These are phyloP conservation scores for Alternaria sp. DNA, from an alignment of 2,329 filamentous ascomycete genomes.

Conservation along the genomic window DNA sequence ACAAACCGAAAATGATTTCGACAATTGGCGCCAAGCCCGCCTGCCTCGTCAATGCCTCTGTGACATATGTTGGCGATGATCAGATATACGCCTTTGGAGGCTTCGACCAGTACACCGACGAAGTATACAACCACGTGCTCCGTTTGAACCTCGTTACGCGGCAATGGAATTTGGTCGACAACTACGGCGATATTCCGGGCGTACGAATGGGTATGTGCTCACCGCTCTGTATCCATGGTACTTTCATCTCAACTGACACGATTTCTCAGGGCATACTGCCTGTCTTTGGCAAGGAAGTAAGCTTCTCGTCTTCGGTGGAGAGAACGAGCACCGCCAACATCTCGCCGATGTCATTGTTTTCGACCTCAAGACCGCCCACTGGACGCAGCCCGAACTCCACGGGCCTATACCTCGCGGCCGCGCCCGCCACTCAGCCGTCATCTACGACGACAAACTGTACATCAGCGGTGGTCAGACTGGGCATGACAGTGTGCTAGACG, in stretches of 20 bases:
- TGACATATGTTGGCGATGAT: constrained; percentile 98
- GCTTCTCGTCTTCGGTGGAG: constrained; percentile 94
- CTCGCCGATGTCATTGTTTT: constrained; percentile 96
- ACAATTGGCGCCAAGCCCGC: constrained; percentile 74
- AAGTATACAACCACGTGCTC: constrained; percentile 98
- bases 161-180: constrained; percentile 95
- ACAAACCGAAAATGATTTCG: constrained; percentile 80
- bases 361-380: constrained; percentile 91
- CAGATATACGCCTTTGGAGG: constrained; percentile 98
- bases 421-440: constrained; percentile 89
- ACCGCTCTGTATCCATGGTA: background rate
- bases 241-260: constrained; percentile 22
- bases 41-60: constrained; percentile 95
- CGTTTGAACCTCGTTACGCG: constrained; percentile 85
- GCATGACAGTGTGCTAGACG: constrained; percentile 90
- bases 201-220: constrained; percentile 84
- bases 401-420: constrained; percentile 88
- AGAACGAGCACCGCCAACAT: constrained; percentile 96
- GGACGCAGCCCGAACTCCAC: constrained; percentile 88
- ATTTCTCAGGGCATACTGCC: constrained; percentile 80
- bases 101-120: constrained; percentile 98
- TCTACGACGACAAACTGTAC: constrained; percentile 96
- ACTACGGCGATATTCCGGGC: constrained; percentile 97
- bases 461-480: constrained; percentile 95
- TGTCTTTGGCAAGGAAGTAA: constrained; percentile 94